These are phyloP conservation scores for Penicillium chermesinum DNA, from an alignment of 495 filamentous ascomycete genomes.

Conservation along the genomic window DNA sequence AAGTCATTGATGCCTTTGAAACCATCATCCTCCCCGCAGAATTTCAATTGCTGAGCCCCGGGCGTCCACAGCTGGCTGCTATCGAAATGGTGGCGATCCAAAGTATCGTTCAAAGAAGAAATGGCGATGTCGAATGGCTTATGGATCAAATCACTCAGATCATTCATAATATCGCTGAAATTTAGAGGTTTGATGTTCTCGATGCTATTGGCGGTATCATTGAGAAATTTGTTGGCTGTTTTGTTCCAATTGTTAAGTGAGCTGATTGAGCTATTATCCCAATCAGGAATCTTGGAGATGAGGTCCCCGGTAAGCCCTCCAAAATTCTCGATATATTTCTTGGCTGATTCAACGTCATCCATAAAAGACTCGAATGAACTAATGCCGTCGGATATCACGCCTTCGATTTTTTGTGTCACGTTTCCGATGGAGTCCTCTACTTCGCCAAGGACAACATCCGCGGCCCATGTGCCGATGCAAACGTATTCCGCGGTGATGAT, in stretches of 20 bases:
- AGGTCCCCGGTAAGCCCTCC: neutral
- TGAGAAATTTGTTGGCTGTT: conserved; percentile 2
- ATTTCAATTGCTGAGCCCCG: conserved; percentile 70
- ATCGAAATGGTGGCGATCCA: conserved; percentile 72
- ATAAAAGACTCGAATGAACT: neutral
- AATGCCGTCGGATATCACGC: neutral
- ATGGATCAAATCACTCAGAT: conserved; percentile 63
- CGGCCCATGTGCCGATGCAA: conserved; percentile 76
- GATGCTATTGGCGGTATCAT: conserved; percentile 58
- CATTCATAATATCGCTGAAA: conserved; percentile 76
- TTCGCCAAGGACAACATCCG: conserved; percentile 24
- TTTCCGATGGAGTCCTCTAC: neutral
- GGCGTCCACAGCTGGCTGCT: conserved; percentile 72
- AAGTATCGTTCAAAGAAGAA: conserved; percentile 58
- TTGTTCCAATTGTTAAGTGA: conserved; percentile 56
- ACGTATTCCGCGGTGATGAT: conserved; percentile 83
- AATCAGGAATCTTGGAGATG: neutral
- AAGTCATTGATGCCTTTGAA: conserved; percentile 84
- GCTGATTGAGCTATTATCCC: conserved; percentile 42
- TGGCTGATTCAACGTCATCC: neutral
- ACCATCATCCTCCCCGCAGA: conserved; percentile 79
- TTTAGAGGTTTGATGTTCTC: conserved; percentile 75
- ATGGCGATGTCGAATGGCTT: conserved; percentile 75
- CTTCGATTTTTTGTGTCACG: neutral
- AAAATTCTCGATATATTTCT: neutral